A percentile compares a stretch with the other conserved stretches of the same genome.
Evolutionary conservation across 202 grass and related monocot genomes (phyloP).

Genomic region (Musa balbisiana): DNA sequence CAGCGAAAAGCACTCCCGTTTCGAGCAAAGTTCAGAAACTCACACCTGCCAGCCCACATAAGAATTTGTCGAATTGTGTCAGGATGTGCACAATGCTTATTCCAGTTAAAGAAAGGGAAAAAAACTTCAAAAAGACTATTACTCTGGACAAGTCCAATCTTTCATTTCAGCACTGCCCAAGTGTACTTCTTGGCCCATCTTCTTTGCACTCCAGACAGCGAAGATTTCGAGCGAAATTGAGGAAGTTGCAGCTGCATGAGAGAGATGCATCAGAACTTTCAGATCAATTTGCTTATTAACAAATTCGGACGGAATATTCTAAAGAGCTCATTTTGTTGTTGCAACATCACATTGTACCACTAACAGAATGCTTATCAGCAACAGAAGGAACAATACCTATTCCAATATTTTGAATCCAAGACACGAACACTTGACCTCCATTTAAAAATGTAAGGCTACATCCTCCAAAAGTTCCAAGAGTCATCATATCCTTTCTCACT

Average conservation of each 20-base stretch:
- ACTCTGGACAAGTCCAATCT: conserved; percentile 81
- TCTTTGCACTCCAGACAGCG: conserved; percentile 62
- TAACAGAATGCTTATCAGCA: no score
- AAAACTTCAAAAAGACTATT: conserved; percentile 14
- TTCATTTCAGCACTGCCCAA: conserved; percentile 44
- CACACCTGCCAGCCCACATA: conserved; percentile 41
- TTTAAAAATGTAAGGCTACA: no score
- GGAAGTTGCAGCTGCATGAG: conserved; percentile 63
- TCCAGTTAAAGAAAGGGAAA: conserved; percentile 1
- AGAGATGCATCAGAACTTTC: not conserved
- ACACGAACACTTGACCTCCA: no score
- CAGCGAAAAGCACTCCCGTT: conserved; percentile 69
- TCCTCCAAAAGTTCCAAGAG: no score
- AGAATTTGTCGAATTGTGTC: conserved; percentile 6
- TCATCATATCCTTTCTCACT: no score
- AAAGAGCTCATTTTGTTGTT: no score
- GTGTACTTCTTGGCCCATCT: conserved; percentile 48
- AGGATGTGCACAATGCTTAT: conserved; percentile 12
- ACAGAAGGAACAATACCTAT: no score
- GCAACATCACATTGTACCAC: no score
- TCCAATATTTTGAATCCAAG: no score
- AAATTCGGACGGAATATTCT: no score
- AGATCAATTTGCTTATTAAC: not conserved
- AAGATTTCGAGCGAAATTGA: conserved; percentile 79
- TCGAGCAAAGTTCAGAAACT: conserved; percentile 80